These are phyloP conservation scores for Guillardia theta DNA, from an alignment of 78 protist genomes.

Conservation along the genomic window DNA sequence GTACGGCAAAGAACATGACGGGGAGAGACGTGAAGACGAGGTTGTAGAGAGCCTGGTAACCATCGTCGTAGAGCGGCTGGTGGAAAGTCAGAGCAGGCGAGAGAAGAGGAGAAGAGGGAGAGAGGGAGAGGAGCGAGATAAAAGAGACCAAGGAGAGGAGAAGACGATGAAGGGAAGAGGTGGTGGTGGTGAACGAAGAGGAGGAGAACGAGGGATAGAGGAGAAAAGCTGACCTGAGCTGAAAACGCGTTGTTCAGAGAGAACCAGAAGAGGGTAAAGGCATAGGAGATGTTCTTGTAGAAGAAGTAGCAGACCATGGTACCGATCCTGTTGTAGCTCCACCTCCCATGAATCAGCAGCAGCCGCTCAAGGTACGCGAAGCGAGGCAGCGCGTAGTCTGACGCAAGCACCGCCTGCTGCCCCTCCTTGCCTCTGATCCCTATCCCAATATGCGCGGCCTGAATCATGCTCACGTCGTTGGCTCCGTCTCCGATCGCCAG, in stretches of 20 bases:
- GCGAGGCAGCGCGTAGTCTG: constrained; percentile 30
- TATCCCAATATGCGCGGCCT: constrained; percentile 40
- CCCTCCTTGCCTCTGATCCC: constrained; percentile 48
- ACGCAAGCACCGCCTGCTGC: constrained; percentile 40
- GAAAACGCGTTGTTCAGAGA: not conserved
- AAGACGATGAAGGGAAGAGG: not conserved
- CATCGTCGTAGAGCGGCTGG: not conserved
- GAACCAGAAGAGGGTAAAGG: constrained; percentile 20
- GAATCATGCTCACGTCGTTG: constrained; percentile 44
- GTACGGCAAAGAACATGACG: constrained; percentile 15
- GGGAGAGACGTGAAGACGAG: not conserved
- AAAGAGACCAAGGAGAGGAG: not conserved
- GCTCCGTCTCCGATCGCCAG: constrained; percentile 40
- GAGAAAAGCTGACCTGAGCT: not conserved
- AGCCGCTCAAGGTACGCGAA: constrained; percentile 43
- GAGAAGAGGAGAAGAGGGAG: not conserved
- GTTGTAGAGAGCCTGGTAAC: constrained; percentile 29
- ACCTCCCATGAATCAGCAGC: constrained; percentile 17
- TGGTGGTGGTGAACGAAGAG: not conserved
- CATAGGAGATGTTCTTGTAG: constrained; percentile 42
- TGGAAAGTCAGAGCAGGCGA: not conserved
- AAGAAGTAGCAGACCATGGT: constrained; percentile 42
- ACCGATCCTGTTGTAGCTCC: constrained; percentile 38
- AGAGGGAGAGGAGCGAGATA: not conserved
- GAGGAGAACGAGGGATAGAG: not conserved